A percentile compares a stretch with the other conserved stretches of the same genome.
Evolutionary conservation across 805 yeast species (phyloP).

Genomic region (Yarrowia porcina): DNA sequence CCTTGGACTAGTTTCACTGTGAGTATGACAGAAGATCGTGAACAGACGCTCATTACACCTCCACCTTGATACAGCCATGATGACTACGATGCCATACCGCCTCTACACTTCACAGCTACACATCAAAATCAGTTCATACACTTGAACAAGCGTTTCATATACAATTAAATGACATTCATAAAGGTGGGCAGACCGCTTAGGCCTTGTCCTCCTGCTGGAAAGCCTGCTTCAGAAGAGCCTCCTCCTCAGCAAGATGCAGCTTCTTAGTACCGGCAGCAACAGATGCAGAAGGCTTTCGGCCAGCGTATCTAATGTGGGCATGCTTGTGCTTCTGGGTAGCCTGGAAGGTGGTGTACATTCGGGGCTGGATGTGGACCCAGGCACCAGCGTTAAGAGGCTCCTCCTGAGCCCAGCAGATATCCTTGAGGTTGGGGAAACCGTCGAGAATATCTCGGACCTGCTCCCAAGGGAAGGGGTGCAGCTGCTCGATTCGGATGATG

Average conservation of each 20-base stretch:
- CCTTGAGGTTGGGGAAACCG: constrained; percentile 77
- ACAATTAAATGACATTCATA: constrained; percentile 23
- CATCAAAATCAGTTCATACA: background rate
- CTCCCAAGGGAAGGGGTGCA: constrained; percentile 98
- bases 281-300: constrained; percentile 97
- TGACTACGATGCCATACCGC: too few species aligned
- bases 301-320: constrained; percentile 73
- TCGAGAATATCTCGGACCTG: constrained; percentile 82
- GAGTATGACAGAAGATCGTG: too few species aligned
- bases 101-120: too few species aligned
- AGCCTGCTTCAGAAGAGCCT: constrained; percentile 75
- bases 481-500: constrained; percentile 82
- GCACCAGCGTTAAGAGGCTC: constrained; percentile 98
- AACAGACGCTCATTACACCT: too few species aligned
- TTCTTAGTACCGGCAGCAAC: constrained; percentile 97
- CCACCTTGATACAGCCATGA: too few species aligned
- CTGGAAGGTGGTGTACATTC: constrained; percentile 70
- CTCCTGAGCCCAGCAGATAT: constrained; percentile 96
- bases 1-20: too few species aligned
- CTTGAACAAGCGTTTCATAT: constrained; percentile 17
- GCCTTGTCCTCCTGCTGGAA: constrained; percentile 40
- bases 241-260: constrained; percentile 85
- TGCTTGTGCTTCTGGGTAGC: constrained; percentile 70
- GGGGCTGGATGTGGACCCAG: constrained; percentile 76
- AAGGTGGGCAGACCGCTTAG: background rate